phyloP scores from a whole-genome alignment of 2,329 filamentous ascomycete genomes.

The Penicillium frequentans region DNA sequence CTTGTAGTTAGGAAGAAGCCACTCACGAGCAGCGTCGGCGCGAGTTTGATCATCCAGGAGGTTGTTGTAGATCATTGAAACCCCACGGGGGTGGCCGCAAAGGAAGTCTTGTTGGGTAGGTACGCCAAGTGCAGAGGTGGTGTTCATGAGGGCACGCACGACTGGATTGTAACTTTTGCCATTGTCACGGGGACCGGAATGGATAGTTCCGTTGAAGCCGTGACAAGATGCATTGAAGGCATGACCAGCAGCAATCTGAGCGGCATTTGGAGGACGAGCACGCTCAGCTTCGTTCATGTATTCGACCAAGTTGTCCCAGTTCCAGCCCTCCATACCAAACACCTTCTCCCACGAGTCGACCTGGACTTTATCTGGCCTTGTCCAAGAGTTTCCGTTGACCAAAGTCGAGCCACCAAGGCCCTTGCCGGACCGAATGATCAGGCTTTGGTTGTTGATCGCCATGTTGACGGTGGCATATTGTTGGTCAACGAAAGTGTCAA shows the following conservation, averaged over 20 bases:
- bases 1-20: slow-evolving; percentile 27
- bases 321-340: slow-evolving; percentile 48
- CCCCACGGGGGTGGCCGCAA: slow-evolving; percentile 29
- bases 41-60: slow-evolving; percentile 25
- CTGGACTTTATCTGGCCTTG: slow-evolving; percentile 27
- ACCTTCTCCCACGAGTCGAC: slow-evolving; percentile 30
- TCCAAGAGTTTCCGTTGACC: slow-evolving; percentile 32
- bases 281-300: slow-evolving; percentile 48
- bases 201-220: slow-evolving; percentile 23
- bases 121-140: slow-evolving; percentile 8
- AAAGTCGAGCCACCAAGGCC: slow-evolving; percentile 31
- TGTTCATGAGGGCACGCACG: slow-evolving; percentile 25
- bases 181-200: slow-evolving; percentile 23
- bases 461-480: slow-evolving; percentile 13
- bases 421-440: slow-evolving; percentile 21
- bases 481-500: slow-evolving; percentile 25
- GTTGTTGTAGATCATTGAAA: slow-evolving; percentile 31
- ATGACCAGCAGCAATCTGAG: slow-evolving; percentile 22
- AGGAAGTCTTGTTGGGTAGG: slow-evolving; percentile 19
- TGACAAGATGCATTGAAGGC: slow-evolving; percentile 24
- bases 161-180: slow-evolving; percentile 22
- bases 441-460: slow-evolving; percentile 22
- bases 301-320: slow-evolving; percentile 46
- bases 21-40: slow-evolving; percentile 29
- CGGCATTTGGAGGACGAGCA: slow-evolving; percentile 16